A percentile compares a stretch with the other conserved stretches of the same genome.
These are phyloP conservation scores for Aspergillus versicolor DNA, from an alignment of 2,329 filamentous ascomycete species.

Conservation along the genomic window DNA sequence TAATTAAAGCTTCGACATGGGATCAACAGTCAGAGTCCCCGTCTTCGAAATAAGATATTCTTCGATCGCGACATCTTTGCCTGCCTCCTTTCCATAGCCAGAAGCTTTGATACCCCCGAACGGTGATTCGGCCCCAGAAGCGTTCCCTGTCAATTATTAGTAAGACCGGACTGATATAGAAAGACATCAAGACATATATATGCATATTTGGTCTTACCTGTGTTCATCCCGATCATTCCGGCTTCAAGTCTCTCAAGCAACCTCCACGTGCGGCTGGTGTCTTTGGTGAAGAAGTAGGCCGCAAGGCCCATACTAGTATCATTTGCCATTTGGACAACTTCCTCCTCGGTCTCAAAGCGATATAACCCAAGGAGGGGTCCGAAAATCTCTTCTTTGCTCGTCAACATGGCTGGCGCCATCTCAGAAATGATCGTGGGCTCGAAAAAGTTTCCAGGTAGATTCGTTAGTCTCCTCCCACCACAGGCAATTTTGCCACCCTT, in stretches of 20 bases:
- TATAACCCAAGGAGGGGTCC: constrained; percentile 63
- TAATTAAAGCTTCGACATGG: too few species aligned
- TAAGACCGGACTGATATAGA: too few species aligned
- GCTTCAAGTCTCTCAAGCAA: constrained; percentile 15
- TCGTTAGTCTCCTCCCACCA: constrained; percentile 48
- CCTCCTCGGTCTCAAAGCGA: constrained; percentile 63
- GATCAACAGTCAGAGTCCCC: neutral
- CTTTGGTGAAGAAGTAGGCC: neutral
- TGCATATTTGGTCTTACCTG: too few species aligned
- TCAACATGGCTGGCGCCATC: constrained; percentile 57
- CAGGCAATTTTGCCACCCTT: constrained; percentile 62
- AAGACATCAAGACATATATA: too few species aligned
- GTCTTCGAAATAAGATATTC: constrained; percentile 28
- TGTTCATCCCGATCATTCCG: constrained; percentile 27
- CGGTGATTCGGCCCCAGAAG: constrained; percentile 24
- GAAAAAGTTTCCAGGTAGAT: constrained; percentile 56
- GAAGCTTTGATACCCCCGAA: constrained; percentile 21
- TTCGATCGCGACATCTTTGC: constrained; percentile 45
- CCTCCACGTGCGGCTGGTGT: constrained; percentile 9
- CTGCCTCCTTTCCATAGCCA: constrained; percentile 54
- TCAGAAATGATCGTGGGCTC: constrained; percentile 64
- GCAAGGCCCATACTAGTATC: constrained; percentile 7
- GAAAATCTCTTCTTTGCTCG: constrained; percentile 62
- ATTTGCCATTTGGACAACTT: constrained; percentile 38
- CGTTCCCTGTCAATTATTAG: constrained; percentile 15